Base-by-base conservation (phyloP, 1,284 basidiomycete genomes). In the Irpex rosettiformis region DNA sequence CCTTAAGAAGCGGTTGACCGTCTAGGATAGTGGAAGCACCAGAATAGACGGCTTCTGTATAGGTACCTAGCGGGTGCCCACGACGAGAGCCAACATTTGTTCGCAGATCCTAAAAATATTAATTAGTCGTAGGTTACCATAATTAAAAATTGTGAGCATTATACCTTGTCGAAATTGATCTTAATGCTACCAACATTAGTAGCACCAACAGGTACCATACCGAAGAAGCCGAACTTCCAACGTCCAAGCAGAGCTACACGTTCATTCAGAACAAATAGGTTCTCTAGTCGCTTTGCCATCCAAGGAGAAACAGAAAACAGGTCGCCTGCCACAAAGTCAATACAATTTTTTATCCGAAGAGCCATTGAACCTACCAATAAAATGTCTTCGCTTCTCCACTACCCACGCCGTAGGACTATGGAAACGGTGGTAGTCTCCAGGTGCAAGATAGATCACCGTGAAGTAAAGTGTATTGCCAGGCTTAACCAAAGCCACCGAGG, bases 381-480 rank as follows among this genome's bases (percentile, higher is more conserved):
- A 99, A 73, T 99, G 96, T 28, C 96, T 78, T 57, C 96, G 79
- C 67, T 93, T 90, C 78, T 99, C 96, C 22, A 98, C 97, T 5
- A 99, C 94, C 97, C 96, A 98, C 3, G 91, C 89, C 2, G 93
- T 88, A 0, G 97, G 96, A 62, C 88, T 92, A 76, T 99, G 96
- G 83, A 98, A 99, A 40, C 95, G 87, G 70, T 99, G 96, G 73
- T 99, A 99, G 74, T 99, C 97, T 1, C 97, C 97, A 0, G 96
- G 96, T 1, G 96, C 96, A 57, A 99, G 89, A 76, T 99, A 99
- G 65, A 99, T 89, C 67, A 99, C 96, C 49, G 90, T 79, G 74
- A 98, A 99, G 77, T 87, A 96, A 40, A 98, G 84, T 52, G 87
- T 83, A 70, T 96, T 89, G 11, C 89, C 91, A 3, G 84, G 81